Evolutionary conservation across 225 moss, liverwort and hornwort species (phyloP), one percentile per base, ranked within the genome.

Genomic region (Marchantia paleacea): DNA sequence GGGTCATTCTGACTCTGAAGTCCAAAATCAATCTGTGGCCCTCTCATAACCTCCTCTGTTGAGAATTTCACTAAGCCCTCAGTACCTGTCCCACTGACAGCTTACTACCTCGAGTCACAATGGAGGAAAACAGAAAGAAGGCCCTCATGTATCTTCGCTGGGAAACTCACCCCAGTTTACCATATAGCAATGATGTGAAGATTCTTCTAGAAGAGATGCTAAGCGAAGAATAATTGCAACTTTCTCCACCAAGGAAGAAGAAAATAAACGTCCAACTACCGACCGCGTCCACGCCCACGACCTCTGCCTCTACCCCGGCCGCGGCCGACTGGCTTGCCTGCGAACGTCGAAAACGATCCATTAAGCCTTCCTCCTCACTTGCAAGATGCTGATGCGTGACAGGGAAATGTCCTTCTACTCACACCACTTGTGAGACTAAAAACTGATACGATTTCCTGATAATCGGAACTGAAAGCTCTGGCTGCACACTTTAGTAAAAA

Each of bases 281-380:
- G 85, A 63, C 87, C 87, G 66, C 85, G 87, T 28, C 87, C 87
- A 53, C 83, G 87, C 31, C 87, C 87, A 70, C 85, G 82, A 8
- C 87, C 87, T 81, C 87, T 82, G 29, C 87, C 87, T 71, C 87
- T 69, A 8, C 87, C 87, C 57, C 87, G 77, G 9, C 87, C 87
- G 58, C 87, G 82, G 29, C 87, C 87, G 39, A 85, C 87, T 76
- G 87, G 87, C 81, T 88, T 88, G 14, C 87, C 87, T 88, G 87
- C 76, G 77, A 54, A 52, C 39, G 20, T 16, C 1, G 75, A 53
- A 10, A 39, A 39, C 39, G 5, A 39, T 39, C 39, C 39, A 39
- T 39, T 39, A 2, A 39, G 39, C 39, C 39, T 39, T 39, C 39
- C 39, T 39, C 39, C 5, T 39, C 39, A 2, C 39, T 39, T 39